Evolutionary conservation across 192 early-diverging fungal genomes (phyloP).

Genomic region (Coemansia sp.): DNA sequence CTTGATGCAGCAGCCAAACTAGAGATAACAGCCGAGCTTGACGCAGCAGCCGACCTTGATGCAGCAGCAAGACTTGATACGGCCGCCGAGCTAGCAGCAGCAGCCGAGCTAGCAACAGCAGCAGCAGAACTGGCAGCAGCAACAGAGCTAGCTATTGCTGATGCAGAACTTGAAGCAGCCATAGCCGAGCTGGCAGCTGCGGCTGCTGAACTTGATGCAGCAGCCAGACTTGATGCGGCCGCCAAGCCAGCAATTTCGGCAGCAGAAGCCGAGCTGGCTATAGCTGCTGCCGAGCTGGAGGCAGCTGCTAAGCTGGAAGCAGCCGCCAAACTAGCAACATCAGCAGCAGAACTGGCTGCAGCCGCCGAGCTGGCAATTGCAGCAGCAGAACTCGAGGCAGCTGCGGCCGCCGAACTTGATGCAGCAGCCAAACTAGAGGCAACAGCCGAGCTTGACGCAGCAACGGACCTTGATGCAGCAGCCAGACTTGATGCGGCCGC

Average conservation of each 20-base stretch:
- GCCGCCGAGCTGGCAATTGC: neutral
- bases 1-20: neutral
- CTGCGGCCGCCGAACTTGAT: neutral
- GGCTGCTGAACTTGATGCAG: neutral
- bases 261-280: neutral
- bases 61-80: neutral
- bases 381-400: neutral
- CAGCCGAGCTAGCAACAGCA: neutral
- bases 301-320: neutral
- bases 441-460: neutral
- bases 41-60: neutral
- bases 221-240: neutral
- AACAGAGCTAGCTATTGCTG: neutral
- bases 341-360: conserved; percentile 8
- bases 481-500: neutral
- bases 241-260: neutral
- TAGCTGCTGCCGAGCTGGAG: neutral
- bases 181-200: neutral
- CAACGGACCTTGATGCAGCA: neutral
- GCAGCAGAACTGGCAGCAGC: neutral
- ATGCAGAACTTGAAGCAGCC: too few relatives aligned
- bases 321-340: neutral
- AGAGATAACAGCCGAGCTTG: neutral
- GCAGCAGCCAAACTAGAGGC: neutral
- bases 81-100: neutral